These are phyloP conservation scores for Ambrosia trifida DNA, from an alignment of 129 eudicot genomes.

Conservation along the genomic window DNA sequence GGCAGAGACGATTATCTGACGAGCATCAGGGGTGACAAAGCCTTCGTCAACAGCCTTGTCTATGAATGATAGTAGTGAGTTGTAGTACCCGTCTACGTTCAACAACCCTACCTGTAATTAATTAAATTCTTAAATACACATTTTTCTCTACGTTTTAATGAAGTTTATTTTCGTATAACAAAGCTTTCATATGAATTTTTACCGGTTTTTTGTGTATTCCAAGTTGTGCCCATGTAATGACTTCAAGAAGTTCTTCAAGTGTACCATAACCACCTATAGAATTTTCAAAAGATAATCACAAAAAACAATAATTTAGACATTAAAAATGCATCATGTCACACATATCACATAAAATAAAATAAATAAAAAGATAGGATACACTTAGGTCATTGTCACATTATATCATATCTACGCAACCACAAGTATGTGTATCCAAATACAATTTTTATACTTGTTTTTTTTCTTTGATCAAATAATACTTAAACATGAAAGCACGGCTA, in stretches of 20 bases:
- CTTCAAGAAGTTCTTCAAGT: constrained; percentile 87
- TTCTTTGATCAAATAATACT: not conserved
- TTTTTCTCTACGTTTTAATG: not conserved
- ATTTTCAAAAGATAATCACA: not conserved
- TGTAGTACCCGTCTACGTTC: constrained; percentile 88
- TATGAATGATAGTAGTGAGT: constrained; percentile 68
- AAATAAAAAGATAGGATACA: not conserved
- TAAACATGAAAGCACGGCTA: not conserved
- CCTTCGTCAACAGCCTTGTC: constrained; percentile 97
- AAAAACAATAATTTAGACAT: constrained; percentile 4
- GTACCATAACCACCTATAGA: constrained; percentile 87
- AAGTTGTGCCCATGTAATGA: constrained; percentile 96
- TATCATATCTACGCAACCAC: not conserved
- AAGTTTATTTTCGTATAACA: not conserved
- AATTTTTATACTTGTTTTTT: too few species aligned
- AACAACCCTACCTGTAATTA: constrained; percentile 73
- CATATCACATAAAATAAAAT: not conserved
- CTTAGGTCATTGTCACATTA: not conserved
- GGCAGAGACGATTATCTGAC: constrained; percentile 87
- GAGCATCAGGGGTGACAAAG: constrained; percentile 74
- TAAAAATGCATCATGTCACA: not conserved
- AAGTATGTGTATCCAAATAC: not conserved
- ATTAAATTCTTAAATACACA: not conserved
- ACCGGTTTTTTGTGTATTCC: constrained; percentile 95
- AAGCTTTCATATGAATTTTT: not conserved